A percentile compares a stretch with the other conserved stretches of the same genome.
Conservation (phyloP, 495 filamentous ascomycete genomes). For the Hypoxylon fragiforme region DNA sequence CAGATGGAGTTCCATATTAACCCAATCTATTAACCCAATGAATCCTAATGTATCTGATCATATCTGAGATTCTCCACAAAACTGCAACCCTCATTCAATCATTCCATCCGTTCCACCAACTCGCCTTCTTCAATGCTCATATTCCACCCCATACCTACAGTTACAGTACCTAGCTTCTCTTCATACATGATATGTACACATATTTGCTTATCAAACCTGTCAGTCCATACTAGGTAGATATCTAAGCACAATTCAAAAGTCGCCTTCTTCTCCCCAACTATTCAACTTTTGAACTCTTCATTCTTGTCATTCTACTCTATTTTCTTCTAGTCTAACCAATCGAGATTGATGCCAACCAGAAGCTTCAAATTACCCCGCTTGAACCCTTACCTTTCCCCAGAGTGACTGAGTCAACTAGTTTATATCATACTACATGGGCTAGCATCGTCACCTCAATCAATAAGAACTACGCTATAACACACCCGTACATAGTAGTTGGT, state of each 20-base stretch:
- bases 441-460: slow-evolving; percentile 22
- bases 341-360: neutral
- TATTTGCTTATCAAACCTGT: neutral
- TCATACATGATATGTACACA: neutral
- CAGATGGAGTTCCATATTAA: slow-evolving; percentile 21
- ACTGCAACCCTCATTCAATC: neutral
- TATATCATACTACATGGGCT: slow-evolving; percentile 9
- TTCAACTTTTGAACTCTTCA: neutral
- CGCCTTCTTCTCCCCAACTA: neutral
- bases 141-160: neutral
- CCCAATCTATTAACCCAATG: neutral
- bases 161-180: slow-evolving; percentile 1
- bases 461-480: slow-evolving; percentile 3
- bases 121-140: slow-evolving; percentile 27
- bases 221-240: neutral
- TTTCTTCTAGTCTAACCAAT: slow-evolving; percentile 5
- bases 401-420: slow-evolving; percentile 3
- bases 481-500: slow-evolving; percentile 8
- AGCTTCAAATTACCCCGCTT: slow-evolving; percentile 23
- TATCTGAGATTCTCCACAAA: slow-evolving; percentile 24
- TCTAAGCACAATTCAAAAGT: too few species aligned
- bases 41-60: slow-evolving; percentile 6
- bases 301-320: neutral
- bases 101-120: too few species aligned
- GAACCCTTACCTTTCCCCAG: neutral